Evolutionary conservation across 1,284 basidiomycete genomes (phyloP).

Genomic region (Phellopilus nigrolimitatus): DNA sequence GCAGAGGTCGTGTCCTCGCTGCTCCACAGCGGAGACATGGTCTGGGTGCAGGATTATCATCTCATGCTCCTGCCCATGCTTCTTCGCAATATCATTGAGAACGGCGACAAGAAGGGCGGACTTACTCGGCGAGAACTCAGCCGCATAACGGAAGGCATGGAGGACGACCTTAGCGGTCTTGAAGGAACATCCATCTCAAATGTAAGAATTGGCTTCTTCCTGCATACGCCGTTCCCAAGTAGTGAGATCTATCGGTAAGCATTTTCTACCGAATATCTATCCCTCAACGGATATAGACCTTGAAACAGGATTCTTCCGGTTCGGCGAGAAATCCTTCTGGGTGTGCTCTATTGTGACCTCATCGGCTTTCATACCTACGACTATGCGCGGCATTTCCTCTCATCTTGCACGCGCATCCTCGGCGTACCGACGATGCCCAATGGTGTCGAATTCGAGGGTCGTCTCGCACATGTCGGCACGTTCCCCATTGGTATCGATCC

Average conservation of each 20-base stretch:
- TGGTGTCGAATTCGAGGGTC: slow-evolving; percentile 93
- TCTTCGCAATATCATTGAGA: slow-evolving; percentile 84
- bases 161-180: slow-evolving; percentile 46
- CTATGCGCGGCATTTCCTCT: slow-evolving; percentile 98
- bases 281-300: neutral
- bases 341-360: slow-evolving; percentile 92
- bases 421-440: slow-evolving; percentile 98
- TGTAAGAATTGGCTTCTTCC: slow-evolving; percentile 95
- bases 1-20: slow-evolving; percentile 83
- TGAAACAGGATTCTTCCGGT: slow-evolving; percentile 84
- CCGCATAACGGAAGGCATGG: slow-evolving; percentile 74
- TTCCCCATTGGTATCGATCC: slow-evolving; percentile 99
- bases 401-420: slow-evolving; percentile 95
- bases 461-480: slow-evolving; percentile 94
- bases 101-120: slow-evolving; percentile 52
- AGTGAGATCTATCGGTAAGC: slow-evolving; percentile 94
- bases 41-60: slow-evolving; percentile 99
- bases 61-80: slow-evolving; percentile 97
- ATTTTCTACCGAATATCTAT: slow-evolving; percentile 3
- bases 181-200: slow-evolving; percentile 42
- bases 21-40: slow-evolving; percentile 83
- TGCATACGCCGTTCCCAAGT: slow-evolving; percentile 97
- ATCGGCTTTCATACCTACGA: slow-evolving; percentile 99
- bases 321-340: slow-evolving; percentile 92
- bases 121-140: slow-evolving; percentile 66